phyloP scores from a whole-genome alignment of 768 basidiomycete genomes.

The Hemileccinum rubropunctum region DNA sequence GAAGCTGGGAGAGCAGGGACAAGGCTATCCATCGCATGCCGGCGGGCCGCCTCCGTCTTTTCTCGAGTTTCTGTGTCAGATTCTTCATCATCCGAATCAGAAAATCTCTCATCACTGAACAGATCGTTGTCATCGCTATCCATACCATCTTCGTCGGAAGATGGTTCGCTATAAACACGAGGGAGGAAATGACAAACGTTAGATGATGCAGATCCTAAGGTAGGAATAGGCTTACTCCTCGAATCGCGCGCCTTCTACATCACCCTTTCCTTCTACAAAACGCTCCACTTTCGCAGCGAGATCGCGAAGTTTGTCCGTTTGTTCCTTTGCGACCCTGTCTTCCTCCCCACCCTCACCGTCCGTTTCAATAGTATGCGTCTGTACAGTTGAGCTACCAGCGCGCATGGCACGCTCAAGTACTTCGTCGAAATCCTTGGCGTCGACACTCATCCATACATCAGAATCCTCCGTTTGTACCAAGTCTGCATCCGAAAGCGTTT shows the following conservation, averaged over 20 bases:
- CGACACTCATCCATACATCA: slow-evolving; percentile 86
- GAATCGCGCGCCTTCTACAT: slow-evolving; percentile 85
- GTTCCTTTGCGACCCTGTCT: slow-evolving; percentile 55
- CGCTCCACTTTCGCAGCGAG: slow-evolving; percentile 82
- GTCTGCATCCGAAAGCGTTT: slow-evolving; percentile 17
- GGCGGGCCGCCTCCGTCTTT: slow-evolving; percentile 40
- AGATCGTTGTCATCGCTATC: slow-evolving; percentile 32
- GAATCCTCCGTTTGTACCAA: slow-evolving; percentile 52
- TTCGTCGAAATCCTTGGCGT: slow-evolving; percentile 71
- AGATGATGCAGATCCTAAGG: background rate
- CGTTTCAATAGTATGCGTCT: slow-evolving; percentile 48
- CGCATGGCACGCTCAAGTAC: slow-evolving; percentile 50
- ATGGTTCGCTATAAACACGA: slow-evolving; percentile 48
- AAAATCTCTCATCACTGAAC: slow-evolving; percentile 40
- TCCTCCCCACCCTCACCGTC: slow-evolving; percentile 33
- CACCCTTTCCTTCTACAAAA: slow-evolving; percentile 91
- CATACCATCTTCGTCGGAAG: slow-evolving; percentile 60
- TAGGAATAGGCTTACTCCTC: slow-evolving; percentile 61
- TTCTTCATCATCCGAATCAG: slow-evolving; percentile 44
- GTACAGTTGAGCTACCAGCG: slow-evolving; percentile 9
- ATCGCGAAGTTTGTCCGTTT: slow-evolving; percentile 66
- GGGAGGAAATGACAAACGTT: background rate
- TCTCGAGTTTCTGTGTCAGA: slow-evolving; percentile 32
- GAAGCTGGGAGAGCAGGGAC: slow-evolving; percentile 75
- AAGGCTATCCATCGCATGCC: slow-evolving; percentile 72